Base-by-base conservation (phyloP, 2,329 filamentous ascomycete genomes). In the Arthrinium phaeospermum region DNA sequence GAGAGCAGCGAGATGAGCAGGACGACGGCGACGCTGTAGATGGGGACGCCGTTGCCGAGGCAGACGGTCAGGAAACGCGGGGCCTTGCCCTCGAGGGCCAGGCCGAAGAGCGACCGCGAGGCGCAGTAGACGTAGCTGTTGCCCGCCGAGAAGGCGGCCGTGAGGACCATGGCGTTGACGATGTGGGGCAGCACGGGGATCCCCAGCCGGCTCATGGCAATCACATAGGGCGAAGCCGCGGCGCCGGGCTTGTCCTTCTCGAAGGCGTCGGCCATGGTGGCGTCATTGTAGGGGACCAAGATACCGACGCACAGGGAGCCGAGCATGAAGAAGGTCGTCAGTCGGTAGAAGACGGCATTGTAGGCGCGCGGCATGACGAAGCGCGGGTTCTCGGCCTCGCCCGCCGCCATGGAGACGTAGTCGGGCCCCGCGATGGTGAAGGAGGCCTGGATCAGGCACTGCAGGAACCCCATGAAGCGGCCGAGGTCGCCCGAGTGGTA, bases 301-400 rank as follows among this genome's bases (percentile, higher is more conserved):
- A 94, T 91, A 12, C 93, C 92, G 5, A 94, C 91, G 27, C 89
- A 90, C 2, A 96, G 85, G 0, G 92, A 90, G 1, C 93, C 93
- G 1, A 94, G 87, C 51, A 94, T 88, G 82, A 95, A 95, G 81
- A 96, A 95, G 1, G 89, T 84, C 0, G 92, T 92, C 45, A 96
- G 84, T 45, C 94, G 91, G 81, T 93, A 95, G 80, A 95, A 95
- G 1, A 95, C 93, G 68, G 92, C 90, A 73, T 94, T 94, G 82
- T 91, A 95, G 1, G 93, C 93, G 53, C 88, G 90, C 0, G 93
- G 93, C 81, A 96, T 89, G 27, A 92, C 88, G 24, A 83, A 83
- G 22, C 92, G 90, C 0, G 93, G 92, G 75, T 94, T 92, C 76
- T 92, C 88, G 0, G 92, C 88, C 80, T 94, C 93, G 24, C 91